Percentiles rank a stretch among this genome's conserved stretches.
phyloP scores from a whole-genome alignment of 805 yeast genomes.

The Maudiozyma barnettii region DNA sequence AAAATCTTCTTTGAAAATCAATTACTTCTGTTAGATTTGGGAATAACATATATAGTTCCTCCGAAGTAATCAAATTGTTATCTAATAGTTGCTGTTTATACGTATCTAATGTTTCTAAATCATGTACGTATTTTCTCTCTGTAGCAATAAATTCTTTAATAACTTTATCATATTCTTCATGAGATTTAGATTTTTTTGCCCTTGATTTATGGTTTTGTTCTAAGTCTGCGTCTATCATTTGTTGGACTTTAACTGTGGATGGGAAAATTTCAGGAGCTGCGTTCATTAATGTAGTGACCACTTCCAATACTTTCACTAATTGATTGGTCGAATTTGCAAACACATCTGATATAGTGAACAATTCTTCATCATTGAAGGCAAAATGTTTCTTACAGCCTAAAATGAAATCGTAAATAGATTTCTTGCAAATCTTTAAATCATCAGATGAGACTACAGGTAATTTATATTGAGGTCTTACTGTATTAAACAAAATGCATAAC shows the following conservation, averaged over 20 bases:
- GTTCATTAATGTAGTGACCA: conserved; percentile 57
- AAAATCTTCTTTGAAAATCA: conserved; percentile 84
- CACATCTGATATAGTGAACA: conserved; percentile 85
- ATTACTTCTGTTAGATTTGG: conserved; percentile 78
- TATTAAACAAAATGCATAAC: conserved; percentile 73
- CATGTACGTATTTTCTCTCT: conserved; percentile 88
- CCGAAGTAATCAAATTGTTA: conserved; percentile 63
- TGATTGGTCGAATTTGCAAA: conserved; percentile 76
- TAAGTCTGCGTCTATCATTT: conserved; percentile 16
- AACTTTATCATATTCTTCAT: conserved; percentile 43
- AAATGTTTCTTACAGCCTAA: conserved; percentile 74
- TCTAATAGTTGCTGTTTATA: conserved; percentile 62
- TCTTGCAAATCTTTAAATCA: conserved; percentile 76
- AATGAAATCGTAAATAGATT: conserved; percentile 81
- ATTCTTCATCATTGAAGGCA: conserved; percentile 64
- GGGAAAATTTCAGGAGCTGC: conserved; percentile 38
- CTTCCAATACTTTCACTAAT: conserved; percentile 61
- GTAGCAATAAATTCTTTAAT: conserved; percentile 78
- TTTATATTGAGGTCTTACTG: conserved; percentile 49
- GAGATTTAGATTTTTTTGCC: conserved; percentile 17
- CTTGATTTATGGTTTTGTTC: conserved; percentile 2
- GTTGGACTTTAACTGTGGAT: conserved; percentile 22
- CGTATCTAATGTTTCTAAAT: conserved; percentile 60
- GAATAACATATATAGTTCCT: conserved; percentile 69
- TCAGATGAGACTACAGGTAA: conserved; percentile 62